phyloP scores from a whole-genome alignment of 176 grass and related monocot genomes.

The Phoenix dactylifera region DNA sequence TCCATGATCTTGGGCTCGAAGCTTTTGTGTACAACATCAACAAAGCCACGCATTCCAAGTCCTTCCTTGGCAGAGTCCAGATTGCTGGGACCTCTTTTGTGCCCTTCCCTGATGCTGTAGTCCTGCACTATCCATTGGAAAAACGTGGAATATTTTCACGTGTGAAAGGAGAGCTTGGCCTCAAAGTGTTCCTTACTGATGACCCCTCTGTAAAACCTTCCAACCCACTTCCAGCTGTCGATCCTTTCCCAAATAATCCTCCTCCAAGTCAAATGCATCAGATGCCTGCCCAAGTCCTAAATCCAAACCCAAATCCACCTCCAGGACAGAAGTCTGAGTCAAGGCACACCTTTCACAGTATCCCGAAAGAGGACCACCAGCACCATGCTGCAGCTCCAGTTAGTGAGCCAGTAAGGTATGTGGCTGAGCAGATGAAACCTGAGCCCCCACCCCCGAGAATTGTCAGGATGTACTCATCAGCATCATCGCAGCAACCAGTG shows the following conservation, averaged over 20 bases:
- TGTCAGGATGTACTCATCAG: constrained; percentile 74
- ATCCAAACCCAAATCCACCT: constrained; percentile 26
- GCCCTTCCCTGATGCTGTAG: constrained; percentile 36
- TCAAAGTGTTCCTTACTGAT: constrained; percentile 84
- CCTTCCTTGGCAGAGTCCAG: constrained; percentile 62
- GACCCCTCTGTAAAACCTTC: constrained; percentile 58
- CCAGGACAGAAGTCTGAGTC: constrained; percentile 43
- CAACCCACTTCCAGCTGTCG: constrained; percentile 26
- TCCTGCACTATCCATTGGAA: constrained; percentile 69
- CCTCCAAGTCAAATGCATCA: constrained; percentile 39
- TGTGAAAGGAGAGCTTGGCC: constrained; percentile 64
- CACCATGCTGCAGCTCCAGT: constrained; percentile 39
- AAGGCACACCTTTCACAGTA: constrained; percentile 55
- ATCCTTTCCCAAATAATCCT: constrained; percentile 41
- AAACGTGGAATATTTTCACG: constrained; percentile 52
- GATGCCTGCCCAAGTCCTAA: constrained; percentile 35
- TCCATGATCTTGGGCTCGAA: constrained; percentile 44
- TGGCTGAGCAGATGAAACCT: constrained; percentile 58
- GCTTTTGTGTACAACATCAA: constrained; percentile 59
- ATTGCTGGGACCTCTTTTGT: constrained; percentile 63
- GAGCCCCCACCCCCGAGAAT: constrained; percentile 49
- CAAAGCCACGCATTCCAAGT: constrained; percentile 32
- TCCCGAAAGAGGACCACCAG: constrained; percentile 59
- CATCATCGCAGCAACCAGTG: constrained; percentile 76
- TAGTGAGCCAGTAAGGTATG: constrained; percentile 44